Percentiles rank a stretch among this genome's conserved stretches.
Conservation (phyloP, 179 eudicot genomes). For the Sideroxylon spinosum region DNA sequence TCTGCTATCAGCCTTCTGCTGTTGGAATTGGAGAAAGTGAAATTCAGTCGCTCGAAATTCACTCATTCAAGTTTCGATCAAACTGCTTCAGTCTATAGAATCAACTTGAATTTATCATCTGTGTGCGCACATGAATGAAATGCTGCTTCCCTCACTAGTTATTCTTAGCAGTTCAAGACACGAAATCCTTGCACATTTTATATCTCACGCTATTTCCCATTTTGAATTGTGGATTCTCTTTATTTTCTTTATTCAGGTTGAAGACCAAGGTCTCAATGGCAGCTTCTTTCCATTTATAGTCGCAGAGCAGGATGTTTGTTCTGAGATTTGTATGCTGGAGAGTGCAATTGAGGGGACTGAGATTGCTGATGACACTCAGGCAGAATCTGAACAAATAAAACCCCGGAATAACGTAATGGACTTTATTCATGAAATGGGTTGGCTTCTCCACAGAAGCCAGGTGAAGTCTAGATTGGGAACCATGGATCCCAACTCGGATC, state of each 20-base stretch:
- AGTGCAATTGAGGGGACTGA: conserved; percentile 35
- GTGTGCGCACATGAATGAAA: background rate
- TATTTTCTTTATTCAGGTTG: conserved; percentile 48
- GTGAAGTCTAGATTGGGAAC: conserved; percentile 32
- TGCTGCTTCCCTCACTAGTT: background rate
- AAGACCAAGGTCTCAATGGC: conserved; percentile 62
- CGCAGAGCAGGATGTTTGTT: conserved; percentile 76
- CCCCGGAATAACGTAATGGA: conserved; percentile 47
- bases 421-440: conserved; percentile 85
- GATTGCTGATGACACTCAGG: conserved; percentile 26
- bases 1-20: background rate
- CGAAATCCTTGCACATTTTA: background rate
- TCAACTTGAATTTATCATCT: background rate
- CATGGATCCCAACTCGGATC: conserved; percentile 29
- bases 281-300: conserved; percentile 87
- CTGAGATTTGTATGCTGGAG: conserved; percentile 79
- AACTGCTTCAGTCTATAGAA: no score
- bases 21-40: no score
- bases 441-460: conserved; percentile 71
- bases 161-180: background rate
- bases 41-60: no score
- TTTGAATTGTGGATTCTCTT: background rate
- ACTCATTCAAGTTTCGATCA: no score
- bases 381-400: conserved; percentile 27
- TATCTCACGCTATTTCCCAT: background rate